Conservation (phyloP, 192 early-diverging fungal species). For the Mortierella hygrophila region DNA sequence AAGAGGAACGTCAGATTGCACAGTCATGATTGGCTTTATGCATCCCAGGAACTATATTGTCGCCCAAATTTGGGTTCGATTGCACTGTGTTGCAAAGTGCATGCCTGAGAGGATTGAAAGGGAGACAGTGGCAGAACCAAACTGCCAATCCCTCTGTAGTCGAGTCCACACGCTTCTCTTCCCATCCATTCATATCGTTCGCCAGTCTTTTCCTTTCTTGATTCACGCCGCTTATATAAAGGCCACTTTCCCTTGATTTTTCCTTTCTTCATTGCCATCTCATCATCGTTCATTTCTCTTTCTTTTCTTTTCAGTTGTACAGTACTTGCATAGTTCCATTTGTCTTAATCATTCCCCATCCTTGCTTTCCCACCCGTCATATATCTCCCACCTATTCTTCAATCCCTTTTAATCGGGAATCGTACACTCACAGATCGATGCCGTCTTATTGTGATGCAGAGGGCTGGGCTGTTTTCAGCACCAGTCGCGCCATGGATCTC, state of each 20-base stretch:
- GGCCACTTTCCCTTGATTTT: background rate
- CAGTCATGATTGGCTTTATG: background rate
- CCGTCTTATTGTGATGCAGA: constrained; percentile 33
- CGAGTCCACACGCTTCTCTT: background rate
- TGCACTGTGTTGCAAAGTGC: background rate
- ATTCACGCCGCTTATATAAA: constrained; percentile 9
- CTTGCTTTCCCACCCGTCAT: background rate
- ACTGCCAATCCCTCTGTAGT: background rate
- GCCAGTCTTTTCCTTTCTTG: background rate
- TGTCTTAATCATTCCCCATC: background rate
- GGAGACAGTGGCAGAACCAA: background rate
- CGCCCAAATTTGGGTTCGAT: background rate
- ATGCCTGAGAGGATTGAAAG: background rate
- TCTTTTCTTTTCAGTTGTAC: no score
- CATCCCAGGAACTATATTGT: background rate
- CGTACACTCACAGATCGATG: background rate
- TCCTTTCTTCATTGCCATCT: constrained; percentile 5
- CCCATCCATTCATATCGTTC: no score
- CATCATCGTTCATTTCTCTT: background rate
- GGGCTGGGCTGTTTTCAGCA: constrained; percentile 28
- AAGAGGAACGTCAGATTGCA: background rate
- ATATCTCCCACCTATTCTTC: background rate
- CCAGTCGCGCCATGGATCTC: constrained; percentile 28
- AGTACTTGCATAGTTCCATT: background rate
- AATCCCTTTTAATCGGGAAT: background rate